These are phyloP conservation scores for Trypanosoma caninum DNA, from an alignment of 208 protist genomes.

Conservation along the genomic window DNA sequence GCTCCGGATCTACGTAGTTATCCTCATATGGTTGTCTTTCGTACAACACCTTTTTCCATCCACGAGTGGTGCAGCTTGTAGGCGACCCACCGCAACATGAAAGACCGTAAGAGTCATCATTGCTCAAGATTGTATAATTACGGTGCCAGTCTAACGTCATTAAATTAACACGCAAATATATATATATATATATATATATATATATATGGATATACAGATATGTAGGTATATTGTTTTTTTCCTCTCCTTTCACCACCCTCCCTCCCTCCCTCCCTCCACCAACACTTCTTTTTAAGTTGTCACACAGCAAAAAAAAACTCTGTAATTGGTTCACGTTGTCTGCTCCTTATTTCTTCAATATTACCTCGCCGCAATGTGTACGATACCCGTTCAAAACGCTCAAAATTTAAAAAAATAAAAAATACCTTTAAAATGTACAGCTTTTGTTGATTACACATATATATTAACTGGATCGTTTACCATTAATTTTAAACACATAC, in stretches of 20 bases:
- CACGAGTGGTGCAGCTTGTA: slow-evolving; percentile 1
- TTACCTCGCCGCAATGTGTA: too few relatives aligned
- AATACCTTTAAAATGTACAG: too few relatives aligned
- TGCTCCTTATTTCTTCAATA: too few relatives aligned
- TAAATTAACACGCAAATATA: background rate
- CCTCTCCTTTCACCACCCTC: background rate
- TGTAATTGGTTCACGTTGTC: too few relatives aligned
- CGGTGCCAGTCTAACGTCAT: background rate
- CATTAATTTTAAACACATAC: too few relatives aligned
- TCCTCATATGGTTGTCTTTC: slow-evolving; percentile 86
- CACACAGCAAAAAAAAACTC: background rate
- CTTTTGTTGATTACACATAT: too few relatives aligned
- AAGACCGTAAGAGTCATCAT: background rate
- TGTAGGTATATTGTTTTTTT: background rate
- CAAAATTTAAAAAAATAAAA: too few relatives aligned
- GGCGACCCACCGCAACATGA: slow-evolving; percentile 7
- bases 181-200: background rate
- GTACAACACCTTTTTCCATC: slow-evolving; percentile 85
- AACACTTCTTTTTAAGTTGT: background rate
- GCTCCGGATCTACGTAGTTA: slow-evolving; percentile 83
- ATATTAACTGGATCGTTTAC: too few relatives aligned
- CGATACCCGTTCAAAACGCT: too few relatives aligned
- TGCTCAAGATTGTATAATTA: background rate
- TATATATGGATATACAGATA: background rate
- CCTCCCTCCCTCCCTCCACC: background rate